phyloP scores from a whole-genome alignment of 257 asterid genomes.

The Penstemon barbatus region DNA sequence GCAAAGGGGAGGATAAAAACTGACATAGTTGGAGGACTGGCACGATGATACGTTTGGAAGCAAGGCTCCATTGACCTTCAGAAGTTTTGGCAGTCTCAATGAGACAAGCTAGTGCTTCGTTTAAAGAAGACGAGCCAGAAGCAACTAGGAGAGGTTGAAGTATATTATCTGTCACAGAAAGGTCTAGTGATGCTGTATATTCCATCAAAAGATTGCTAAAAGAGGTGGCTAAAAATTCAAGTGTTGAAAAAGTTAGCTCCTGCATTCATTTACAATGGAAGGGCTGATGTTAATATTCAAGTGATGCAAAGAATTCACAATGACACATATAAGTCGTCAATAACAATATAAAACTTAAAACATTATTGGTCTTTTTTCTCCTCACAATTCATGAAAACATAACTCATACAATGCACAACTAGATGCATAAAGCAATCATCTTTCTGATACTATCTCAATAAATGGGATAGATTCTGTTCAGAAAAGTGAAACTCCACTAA shows the following conservation, averaged over 20 bases:
- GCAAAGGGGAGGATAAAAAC: slow-evolving; percentile 39
- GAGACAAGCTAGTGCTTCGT: slow-evolving; percentile 52
- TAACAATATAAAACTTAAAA: too few relatives aligned
- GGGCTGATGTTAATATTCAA: slow-evolving; percentile 4
- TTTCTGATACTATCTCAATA: too few relatives aligned
- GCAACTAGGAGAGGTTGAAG: slow-evolving; percentile 40
- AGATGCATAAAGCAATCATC: too few relatives aligned
- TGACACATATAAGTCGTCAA: too few relatives aligned
- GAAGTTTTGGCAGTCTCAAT: slow-evolving; percentile 56
- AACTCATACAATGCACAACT: too few relatives aligned
- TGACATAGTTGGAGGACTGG: slow-evolving; percentile 54
- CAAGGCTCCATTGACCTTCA: slow-evolving; percentile 59
- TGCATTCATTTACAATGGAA: slow-evolving; percentile 26
- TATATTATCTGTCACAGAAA: slow-evolving; percentile 35
- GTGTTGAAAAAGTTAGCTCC: slow-evolving; percentile 15
- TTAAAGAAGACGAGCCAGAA: slow-evolving; percentile 43
- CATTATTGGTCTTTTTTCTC: too few relatives aligned
- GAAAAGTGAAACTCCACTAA: too few relatives aligned
- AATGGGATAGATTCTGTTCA: too few relatives aligned
- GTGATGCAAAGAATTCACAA: not conserved
- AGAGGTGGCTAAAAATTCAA: not conserved
- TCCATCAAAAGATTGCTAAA: slow-evolving; percentile 34
- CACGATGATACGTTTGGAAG: slow-evolving; percentile 42
- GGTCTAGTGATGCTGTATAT: slow-evolving; percentile 20
- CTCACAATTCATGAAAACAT: too few relatives aligned